These are phyloP conservation scores for Thozetella sp. DNA, from an alignment of 495 filamentous ascomycete genomes.

Conservation along the genomic window DNA sequence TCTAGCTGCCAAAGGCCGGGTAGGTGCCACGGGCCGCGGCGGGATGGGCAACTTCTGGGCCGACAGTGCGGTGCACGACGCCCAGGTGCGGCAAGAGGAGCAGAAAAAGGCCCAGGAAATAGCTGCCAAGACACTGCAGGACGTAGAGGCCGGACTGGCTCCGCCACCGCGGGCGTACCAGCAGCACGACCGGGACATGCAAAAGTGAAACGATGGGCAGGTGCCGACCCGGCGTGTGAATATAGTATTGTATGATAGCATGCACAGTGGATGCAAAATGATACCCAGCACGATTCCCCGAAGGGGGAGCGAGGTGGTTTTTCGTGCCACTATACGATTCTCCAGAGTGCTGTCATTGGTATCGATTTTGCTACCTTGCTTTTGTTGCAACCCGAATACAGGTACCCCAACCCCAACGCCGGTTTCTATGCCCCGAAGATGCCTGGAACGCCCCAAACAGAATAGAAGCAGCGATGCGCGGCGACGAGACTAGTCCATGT, in stretches of 20 bases:
- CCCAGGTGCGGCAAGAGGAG: slow-evolving; percentile 23
- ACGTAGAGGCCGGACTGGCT: slow-evolving; percentile 44
- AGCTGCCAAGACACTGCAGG: slow-evolving; percentile 36
- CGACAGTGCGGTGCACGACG: slow-evolving; percentile 20
- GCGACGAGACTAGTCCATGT: slow-evolving; percentile 57
- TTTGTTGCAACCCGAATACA: not conserved
- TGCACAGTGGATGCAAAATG: not conserved
- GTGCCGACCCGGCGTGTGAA: not conserved
- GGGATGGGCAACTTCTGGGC: slow-evolving; percentile 63
- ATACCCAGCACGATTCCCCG: not conserved
- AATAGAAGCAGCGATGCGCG: not conserved
- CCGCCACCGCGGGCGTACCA: slow-evolving; percentile 35
- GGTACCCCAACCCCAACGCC: not conserved
- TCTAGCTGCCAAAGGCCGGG: slow-evolving; percentile 14
- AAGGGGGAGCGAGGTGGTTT: not conserved
- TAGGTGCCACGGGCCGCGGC: slow-evolving; percentile 45
- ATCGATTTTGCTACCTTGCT: not conserved
- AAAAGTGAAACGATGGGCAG: slow-evolving; percentile 7
- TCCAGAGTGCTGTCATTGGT: not conserved
- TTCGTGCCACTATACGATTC: not conserved
- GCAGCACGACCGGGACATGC: slow-evolving; percentile 16
- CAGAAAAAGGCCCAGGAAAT: slow-evolving; percentile 31
- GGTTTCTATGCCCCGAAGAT: not conserved
- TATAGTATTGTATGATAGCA: not conserved
- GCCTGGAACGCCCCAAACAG: not conserved